A percentile compares a stretch with the other conserved stretches of the same genome.
These are phyloP conservation scores for Jacaranda mimosifolia DNA, from an alignment of 257 asterid species.

Conservation along the genomic window DNA sequence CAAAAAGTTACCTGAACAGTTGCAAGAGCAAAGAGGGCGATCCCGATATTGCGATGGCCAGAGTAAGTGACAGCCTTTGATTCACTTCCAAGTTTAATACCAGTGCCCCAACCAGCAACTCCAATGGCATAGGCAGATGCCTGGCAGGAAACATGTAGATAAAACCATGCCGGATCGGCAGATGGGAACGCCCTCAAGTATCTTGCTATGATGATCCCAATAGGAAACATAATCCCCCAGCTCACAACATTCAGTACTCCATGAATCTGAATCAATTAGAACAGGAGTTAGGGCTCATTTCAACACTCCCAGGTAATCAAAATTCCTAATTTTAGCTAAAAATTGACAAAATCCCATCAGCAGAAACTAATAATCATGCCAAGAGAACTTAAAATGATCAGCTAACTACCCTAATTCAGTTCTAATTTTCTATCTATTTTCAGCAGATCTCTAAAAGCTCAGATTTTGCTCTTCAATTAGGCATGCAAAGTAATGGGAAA, in stretches of 20 bases:
- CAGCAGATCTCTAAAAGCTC: constrained; percentile 12
- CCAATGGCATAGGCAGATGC: constrained; percentile 78
- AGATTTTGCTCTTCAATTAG: not conserved
- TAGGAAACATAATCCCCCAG: constrained; percentile 90
- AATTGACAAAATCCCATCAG: constrained; percentile 25
- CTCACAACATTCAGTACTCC: constrained; percentile 83
- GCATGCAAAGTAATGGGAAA: not conserved
- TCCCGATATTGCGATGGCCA: constrained; percentile 80
- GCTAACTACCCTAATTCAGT: not conserved
- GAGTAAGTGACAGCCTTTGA: constrained; percentile 58
- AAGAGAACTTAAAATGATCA: not conserved
- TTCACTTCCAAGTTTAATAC: constrained; percentile 81
- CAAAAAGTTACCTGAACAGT: constrained; percentile 72
- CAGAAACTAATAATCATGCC: not conserved
- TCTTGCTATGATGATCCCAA: constrained; percentile 73
- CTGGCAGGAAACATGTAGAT: constrained; percentile 77
- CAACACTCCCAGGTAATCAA: constrained; percentile 21
- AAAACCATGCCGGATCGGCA: constrained; percentile 92
- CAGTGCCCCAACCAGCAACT: constrained; percentile 95
- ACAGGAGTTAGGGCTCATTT: constrained; percentile 13
- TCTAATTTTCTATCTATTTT: not conserved
- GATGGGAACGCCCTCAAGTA: constrained; percentile 66
- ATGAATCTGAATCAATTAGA: constrained; percentile 66
- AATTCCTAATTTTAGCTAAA: not conserved
- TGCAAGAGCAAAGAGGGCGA: constrained; percentile 73